Conservation (phyloP, 2,329 filamentous ascomycete genomes). For the Cadophora gregata region DNA sequence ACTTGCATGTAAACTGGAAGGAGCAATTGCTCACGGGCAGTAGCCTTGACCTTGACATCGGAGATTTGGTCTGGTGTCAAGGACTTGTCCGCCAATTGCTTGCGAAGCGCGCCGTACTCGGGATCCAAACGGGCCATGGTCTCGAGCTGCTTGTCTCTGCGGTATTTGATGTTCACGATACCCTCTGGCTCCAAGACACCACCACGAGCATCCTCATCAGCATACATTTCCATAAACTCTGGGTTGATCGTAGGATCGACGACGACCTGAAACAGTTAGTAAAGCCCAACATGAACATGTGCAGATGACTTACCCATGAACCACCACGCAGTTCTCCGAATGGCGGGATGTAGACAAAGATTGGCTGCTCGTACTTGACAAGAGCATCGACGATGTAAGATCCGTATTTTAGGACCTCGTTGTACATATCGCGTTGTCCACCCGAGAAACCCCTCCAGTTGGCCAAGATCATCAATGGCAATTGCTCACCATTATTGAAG, state of each 20-base stretch:
- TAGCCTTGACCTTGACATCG: constrained; percentile 83
- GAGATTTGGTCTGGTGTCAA: constrained; percentile 77
- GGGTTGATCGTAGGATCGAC: constrained; percentile 99
- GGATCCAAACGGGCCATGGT: constrained; percentile 95
- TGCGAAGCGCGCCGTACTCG: constrained; percentile 82
- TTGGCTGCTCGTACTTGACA: constrained; percentile 97
- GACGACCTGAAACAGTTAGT: constrained; percentile 68
- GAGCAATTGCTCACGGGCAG: constrained; percentile 82
- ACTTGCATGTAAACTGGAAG: constrained; percentile 95
- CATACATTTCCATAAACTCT: constrained; percentile 98
- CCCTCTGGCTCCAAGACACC: constrained; percentile 98
- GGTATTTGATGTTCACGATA: constrained; percentile 98
- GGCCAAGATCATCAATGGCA: constrained; percentile 97
- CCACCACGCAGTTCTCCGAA: constrained; percentile 97
- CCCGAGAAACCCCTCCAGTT: constrained; percentile 99
- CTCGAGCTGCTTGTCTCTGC: constrained; percentile 94
- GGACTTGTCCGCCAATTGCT: constrained; percentile 68
- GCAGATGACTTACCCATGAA: constrained; percentile 72
- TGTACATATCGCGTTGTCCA: constrained; percentile 99
- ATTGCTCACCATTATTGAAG: constrained; percentile 98
- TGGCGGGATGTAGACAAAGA: constrained; percentile 99
- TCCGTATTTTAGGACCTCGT: constrained; percentile 99
- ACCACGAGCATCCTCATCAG: constrained; percentile 90
- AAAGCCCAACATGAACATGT: constrained; percentile 21
- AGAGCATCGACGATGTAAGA: constrained; percentile 99